phyloP scores from a whole-genome alignment of 2,329 filamentous ascomycete genomes.

The Botryotinia convoluta region DNA sequence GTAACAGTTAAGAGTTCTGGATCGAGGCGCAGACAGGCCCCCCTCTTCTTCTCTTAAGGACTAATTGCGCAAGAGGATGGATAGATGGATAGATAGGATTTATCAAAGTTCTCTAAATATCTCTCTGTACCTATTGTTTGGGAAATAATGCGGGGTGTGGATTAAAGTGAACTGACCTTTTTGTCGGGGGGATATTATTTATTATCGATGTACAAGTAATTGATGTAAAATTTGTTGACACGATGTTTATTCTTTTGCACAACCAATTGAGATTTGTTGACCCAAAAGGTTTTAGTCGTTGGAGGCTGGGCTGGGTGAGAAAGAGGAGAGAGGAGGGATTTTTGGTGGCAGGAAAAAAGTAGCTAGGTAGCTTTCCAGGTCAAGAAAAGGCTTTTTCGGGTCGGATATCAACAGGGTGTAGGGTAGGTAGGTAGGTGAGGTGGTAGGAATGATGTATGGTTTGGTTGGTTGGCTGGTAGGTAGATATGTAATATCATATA shows the following conservation, averaged over 20 bases:
- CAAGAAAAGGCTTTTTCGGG: background rate
- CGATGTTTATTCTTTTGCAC: constrained; percentile 2
- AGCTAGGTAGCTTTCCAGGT: background rate
- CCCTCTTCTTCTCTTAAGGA: constrained; percentile 1
- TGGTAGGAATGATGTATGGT: background rate
- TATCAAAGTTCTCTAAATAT: background rate
- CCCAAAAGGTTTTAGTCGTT: constrained; percentile 1
- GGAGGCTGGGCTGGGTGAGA: background rate
- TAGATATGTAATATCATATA: background rate
- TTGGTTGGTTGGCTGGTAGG: background rate
- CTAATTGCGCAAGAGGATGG: constrained; percentile 8
- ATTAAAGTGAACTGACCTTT: constrained; percentile 8
- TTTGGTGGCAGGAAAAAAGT: constrained; percentile 10
- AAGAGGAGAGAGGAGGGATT: background rate
- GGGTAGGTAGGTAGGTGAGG: background rate
- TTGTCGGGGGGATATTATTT: background rate
- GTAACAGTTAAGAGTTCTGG: constrained; percentile 7
- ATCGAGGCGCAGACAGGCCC: constrained; percentile 10
- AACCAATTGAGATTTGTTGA: background rate
- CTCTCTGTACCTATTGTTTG: background rate
- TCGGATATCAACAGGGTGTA: constrained; percentile 2
- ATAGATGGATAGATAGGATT: background rate
- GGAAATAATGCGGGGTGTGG: constrained; percentile 8
- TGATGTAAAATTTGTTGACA: constrained; percentile 1
- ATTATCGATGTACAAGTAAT: background rate